phyloP scores from a whole-genome alignment of 2,329 filamentous ascomycete genomes.

The Nemania sp. region DNA sequence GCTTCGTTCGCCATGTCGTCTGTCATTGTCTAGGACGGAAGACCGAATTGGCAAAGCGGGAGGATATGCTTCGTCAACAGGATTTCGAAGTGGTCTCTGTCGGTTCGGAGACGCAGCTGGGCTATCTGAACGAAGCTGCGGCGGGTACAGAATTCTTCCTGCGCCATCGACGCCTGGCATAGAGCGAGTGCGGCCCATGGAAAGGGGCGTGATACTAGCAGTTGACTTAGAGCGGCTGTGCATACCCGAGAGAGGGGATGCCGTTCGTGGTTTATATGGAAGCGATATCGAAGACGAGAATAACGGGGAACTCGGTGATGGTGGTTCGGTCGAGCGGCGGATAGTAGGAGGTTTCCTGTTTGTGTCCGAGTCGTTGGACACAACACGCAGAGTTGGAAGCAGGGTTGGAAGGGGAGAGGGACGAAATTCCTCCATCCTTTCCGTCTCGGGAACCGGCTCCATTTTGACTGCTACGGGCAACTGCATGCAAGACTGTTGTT shows the following conservation, averaged over 20 bases:
- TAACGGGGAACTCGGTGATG: conserved; percentile 55
- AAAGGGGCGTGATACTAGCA: conserved; percentile 55
- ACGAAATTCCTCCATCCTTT: conserved; percentile 68
- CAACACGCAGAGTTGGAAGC: conserved; percentile 54
- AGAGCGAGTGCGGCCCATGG: conserved; percentile 66
- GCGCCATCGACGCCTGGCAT: conserved; percentile 65
- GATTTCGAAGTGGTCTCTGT: conserved; percentile 57
- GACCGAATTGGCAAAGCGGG: conserved; percentile 55
- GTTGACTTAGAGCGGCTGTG: conserved; percentile 63
- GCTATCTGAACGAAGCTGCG: conserved; percentile 57
- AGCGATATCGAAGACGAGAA: conserved; percentile 52
- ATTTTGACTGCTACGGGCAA: conserved; percentile 45
- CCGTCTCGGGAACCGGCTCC: conserved; percentile 70
- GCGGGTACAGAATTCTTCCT: conserved; percentile 60
- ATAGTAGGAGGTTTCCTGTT: conserved; percentile 55
- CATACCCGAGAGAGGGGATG: conserved; percentile 61
- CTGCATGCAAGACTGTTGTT: neutral
- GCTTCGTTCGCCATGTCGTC: conserved; percentile 51
- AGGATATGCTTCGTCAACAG: conserved; percentile 63
- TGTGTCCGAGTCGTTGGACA: conserved; percentile 46
- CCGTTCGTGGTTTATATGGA: conserved; percentile 64
- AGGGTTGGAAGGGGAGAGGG: conserved; percentile 59
- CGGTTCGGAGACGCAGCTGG: conserved; percentile 58
- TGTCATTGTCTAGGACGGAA: conserved; percentile 59
- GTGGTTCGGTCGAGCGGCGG: conserved; percentile 63